Percentiles rank a stretch among this genome's conserved stretches.
phyloP scores from a whole-genome alignment of 2,329 filamentous ascomycete species.

The Scedosporium aurantiacum region DNA sequence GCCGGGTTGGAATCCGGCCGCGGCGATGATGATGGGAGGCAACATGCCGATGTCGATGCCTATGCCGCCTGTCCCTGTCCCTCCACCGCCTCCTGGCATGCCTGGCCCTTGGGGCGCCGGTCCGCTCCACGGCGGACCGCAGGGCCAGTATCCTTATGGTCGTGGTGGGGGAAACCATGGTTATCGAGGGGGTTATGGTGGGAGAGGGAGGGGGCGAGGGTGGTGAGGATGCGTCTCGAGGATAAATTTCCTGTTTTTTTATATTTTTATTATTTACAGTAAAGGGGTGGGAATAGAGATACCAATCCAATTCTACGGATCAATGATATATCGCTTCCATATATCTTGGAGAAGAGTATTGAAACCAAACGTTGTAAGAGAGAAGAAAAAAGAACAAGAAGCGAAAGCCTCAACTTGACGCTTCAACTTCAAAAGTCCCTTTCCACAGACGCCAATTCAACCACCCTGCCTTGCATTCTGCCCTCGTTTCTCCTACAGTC shows the following conservation, averaged over 20 bases:
- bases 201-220: constrained; percentile 8
- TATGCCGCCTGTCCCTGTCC: constrained; percentile 14
- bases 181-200: constrained; percentile 7
- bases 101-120: background rate
- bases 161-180: background rate
- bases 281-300: background rate
- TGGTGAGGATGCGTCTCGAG: constrained; percentile 1
- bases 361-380: no score
- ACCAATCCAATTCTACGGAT: background rate
- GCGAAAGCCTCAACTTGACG: no score
- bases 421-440: no score
- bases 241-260: no score
- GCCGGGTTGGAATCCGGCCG: background rate
- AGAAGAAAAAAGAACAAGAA: no score
- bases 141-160: background rate
- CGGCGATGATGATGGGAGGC: constrained; percentile 9
- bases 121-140: background rate
- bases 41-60: constrained; percentile 15
- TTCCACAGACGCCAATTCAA: no score
- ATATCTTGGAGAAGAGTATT: no score
- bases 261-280: no score
- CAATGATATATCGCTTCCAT: no score
- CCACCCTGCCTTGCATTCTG: no score
- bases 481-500: no score
- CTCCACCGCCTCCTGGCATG: constrained; percentile 20